Conservation (phyloP, 2,329 filamentous ascomycete species). For the Ascochyta koolunga region DNA sequence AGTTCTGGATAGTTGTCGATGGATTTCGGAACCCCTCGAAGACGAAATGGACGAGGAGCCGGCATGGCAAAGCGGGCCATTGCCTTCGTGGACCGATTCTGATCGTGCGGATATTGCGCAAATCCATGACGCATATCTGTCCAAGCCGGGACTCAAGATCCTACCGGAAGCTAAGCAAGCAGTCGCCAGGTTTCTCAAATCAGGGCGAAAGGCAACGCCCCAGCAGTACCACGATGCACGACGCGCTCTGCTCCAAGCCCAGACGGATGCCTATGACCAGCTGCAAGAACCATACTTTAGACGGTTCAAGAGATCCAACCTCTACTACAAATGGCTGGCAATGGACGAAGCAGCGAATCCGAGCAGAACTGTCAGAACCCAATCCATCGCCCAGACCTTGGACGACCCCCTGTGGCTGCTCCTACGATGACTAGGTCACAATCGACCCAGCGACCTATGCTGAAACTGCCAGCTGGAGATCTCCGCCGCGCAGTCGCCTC, state of each 20-base stretch:
- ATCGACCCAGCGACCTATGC: slow-evolving; percentile 50
- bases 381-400: slow-evolving; percentile 33
- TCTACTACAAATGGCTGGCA: slow-evolving; percentile 95
- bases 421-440: slow-evolving; percentile 54
- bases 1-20: slow-evolving; percentile 98
- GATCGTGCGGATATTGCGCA: slow-evolving; percentile 88
- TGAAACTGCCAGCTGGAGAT: slow-evolving; percentile 46
- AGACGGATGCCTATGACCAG: slow-evolving; percentile 81
- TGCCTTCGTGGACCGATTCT: slow-evolving; percentile 75
- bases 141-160: slow-evolving; percentile 80
- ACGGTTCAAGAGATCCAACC: slow-evolving; percentile 86
- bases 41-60: slow-evolving; percentile 73
- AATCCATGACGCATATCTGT: slow-evolving; percentile 88
- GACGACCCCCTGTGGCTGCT: slow-evolving; percentile 28
- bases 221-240: slow-evolving; percentile 84
- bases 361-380: slow-evolving; percentile 36
- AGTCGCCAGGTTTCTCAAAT: slow-evolving; percentile 78
- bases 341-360: slow-evolving; percentile 70
- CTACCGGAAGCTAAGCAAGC: slow-evolving; percentile 70
- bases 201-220: slow-evolving; percentile 76
- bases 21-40: slow-evolving; percentile 94
- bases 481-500: slow-evolving; percentile 66
- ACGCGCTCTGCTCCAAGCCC: slow-evolving; percentile 78
- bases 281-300: slow-evolving; percentile 83
- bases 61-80: slow-evolving; percentile 57